Evolutionary conservation across 306 rosid species (phyloP).

Genomic region (Lotus japonicus): DNA sequence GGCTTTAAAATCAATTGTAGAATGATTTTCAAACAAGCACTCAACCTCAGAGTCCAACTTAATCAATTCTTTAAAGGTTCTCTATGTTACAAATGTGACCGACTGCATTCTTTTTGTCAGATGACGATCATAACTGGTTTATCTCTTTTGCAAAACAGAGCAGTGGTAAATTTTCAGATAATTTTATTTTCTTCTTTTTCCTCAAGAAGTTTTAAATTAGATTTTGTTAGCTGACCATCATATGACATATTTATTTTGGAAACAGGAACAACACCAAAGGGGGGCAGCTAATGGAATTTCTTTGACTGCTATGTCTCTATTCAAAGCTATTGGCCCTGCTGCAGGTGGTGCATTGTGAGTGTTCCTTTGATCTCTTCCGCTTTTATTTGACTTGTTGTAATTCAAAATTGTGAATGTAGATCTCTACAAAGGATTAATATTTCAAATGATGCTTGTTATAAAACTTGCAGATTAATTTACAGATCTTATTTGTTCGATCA

Average conservation of each 20-base stretch:
- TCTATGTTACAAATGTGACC: not conserved
- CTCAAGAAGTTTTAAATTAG: not conserved
- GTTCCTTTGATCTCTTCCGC: not conserved
- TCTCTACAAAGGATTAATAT: not conserved
- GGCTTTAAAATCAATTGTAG: too few species aligned
- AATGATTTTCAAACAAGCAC: not conserved
- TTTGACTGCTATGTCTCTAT: conserved; percentile 73
- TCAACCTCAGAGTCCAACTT: not conserved
- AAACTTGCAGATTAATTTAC: not conserved
- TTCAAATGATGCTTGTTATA: not conserved
- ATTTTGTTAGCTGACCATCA: not conserved
- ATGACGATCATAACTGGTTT: conserved; percentile 28
- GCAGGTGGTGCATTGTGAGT: conserved; percentile 72
- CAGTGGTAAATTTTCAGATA: conserved; percentile 48
- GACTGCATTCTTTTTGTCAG: not conserved
- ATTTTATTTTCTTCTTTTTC: not conserved
- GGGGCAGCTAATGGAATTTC: conserved; percentile 91
- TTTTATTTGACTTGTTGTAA: not conserved
- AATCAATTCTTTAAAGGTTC: not conserved
- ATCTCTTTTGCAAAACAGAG: conserved; percentile 65
- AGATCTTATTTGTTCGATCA: not conserved
- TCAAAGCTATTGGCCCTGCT: conserved; percentile 81
- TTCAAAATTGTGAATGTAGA: not conserved
- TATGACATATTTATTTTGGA: conserved; percentile 7
- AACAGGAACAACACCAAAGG: conserved; percentile 66